These are phyloP conservation scores for Citeromyces hawaiiensis DNA, from an alignment of 1,139 yeast genomes.

Conservation along the genomic window DNA sequence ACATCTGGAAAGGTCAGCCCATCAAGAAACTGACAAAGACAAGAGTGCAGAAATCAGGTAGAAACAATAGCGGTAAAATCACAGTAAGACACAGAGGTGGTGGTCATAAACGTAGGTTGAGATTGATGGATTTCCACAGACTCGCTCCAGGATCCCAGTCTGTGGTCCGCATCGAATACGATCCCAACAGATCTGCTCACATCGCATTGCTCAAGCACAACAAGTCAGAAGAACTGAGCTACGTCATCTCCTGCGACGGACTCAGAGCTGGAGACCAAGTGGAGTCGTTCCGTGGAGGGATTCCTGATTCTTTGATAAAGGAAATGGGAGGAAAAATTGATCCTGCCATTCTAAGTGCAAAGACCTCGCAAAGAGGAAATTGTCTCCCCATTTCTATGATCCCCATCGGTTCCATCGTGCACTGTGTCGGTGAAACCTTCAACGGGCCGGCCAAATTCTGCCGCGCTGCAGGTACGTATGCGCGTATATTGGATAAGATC, in stretches of 20 bases:
- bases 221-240: conserved; percentile 50
- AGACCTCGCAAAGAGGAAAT: conserved; percentile 87
- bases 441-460: conserved; percentile 87
- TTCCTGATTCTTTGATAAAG: conserved; percentile 61
- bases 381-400: conserved; percentile 87
- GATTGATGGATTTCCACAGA: conserved; percentile 72
- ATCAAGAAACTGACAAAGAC: conserved; percentile 62
- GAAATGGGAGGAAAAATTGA: conserved; percentile 87
- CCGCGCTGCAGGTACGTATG: conserved; percentile 91
- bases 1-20: conserved; percentile 80
- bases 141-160: conserved; percentile 55
- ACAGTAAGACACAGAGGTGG: conserved; percentile 96
- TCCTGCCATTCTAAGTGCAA: conserved; percentile 80
- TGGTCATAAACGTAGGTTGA: conserved; percentile 81
- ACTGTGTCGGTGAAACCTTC: conserved; percentile 67
- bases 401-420: conserved; percentile 85
- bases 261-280: conserved; percentile 85
- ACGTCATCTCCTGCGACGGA: conserved; percentile 87
- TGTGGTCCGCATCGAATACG: conserved; percentile 86
- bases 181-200: conserved; percentile 91
- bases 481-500: conserved; percentile 71
- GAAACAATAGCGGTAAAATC: conserved; percentile 80
- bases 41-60: conserved; percentile 68
- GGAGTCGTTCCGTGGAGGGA: conserved; percentile 79
- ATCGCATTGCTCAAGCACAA: conserved; percentile 71